Conservation (phyloP, 1,284 basidiomycete genomes). For the Rhodotorula sp. region DNA sequence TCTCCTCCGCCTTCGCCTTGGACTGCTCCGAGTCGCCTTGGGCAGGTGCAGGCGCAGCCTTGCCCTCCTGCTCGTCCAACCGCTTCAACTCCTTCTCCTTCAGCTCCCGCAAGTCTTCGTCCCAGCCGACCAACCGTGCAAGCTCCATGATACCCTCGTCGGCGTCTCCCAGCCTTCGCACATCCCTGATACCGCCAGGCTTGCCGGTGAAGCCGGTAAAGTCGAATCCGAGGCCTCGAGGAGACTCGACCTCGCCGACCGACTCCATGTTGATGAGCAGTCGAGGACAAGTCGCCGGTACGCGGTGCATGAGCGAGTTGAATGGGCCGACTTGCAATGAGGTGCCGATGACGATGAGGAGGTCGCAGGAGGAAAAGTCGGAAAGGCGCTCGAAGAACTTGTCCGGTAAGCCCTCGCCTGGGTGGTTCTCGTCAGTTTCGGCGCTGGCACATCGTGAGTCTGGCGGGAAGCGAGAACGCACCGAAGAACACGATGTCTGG, state of each 20-base stretch:
- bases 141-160: slow-evolving; percentile 38
- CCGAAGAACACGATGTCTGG: slow-evolving; percentile 90
- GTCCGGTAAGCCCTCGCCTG: slow-evolving; percentile 62
- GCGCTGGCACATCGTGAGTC: background rate
- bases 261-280: slow-evolving; percentile 58
- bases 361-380: slow-evolving; percentile 63
- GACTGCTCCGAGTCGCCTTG: slow-evolving; percentile 15
- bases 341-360: slow-evolving; percentile 89
- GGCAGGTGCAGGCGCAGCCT: slow-evolving; percentile 2
- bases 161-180: slow-evolving; percentile 29
- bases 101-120: slow-evolving; percentile 26
- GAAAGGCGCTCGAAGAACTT: slow-evolving; percentile 49
- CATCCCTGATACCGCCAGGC: slow-evolving; percentile 34
- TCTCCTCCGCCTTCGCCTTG: slow-evolving; percentile 13
- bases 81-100: slow-evolving; percentile 22
- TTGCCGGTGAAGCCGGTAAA: slow-evolving; percentile 37
- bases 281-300: slow-evolving; percentile 51
- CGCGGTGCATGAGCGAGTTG: slow-evolving; percentile 55
- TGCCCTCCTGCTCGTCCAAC: slow-evolving; percentile 14
- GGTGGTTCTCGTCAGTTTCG: background rate
- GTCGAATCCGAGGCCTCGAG: slow-evolving; percentile 33
- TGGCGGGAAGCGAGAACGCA: background rate
- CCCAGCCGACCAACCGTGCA: slow-evolving; percentile 34
- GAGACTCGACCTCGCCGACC: slow-evolving; percentile 51
- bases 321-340: slow-evolving; percentile 69